phyloP scores from a whole-genome alignment of 208 protist species.

The Angomonas ambiguus region DNA sequence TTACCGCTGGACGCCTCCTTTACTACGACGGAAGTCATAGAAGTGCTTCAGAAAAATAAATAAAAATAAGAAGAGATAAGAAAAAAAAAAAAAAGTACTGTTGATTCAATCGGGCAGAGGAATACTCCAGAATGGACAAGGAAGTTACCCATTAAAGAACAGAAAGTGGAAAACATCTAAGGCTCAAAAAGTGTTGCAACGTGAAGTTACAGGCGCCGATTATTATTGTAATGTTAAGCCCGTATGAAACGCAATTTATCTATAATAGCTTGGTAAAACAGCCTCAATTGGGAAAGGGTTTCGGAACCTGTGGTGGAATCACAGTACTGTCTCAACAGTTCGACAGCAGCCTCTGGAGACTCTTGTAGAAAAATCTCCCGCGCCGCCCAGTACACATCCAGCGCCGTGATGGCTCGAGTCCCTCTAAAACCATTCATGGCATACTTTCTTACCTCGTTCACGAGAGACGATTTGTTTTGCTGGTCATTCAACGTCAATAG shows the following conservation, averaged over 20 bases:
- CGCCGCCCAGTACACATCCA: constrained; percentile 8
- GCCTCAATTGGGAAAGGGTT: neutral
- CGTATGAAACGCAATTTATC: neutral
- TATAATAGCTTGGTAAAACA: neutral
- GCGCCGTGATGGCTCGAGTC: neutral
- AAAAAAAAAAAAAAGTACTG: constrained; percentile 8
- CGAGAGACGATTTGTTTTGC: neutral
- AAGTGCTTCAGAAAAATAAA: neutral
- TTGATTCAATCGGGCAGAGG: too few species aligned
- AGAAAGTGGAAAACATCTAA: too few species aligned
- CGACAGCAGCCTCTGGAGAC: constrained; percentile 4
- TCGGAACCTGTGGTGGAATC: neutral
- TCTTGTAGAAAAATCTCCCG: neutral
- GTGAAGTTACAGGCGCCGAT: neutral
- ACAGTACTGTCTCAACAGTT: neutral
- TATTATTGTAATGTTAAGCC: neutral
- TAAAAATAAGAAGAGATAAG: constrained; percentile 10
- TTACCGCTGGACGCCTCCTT: neutral
- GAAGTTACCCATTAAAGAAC: too few species aligned
- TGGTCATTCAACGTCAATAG: neutral
- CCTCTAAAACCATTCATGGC: neutral
- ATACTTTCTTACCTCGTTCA: neutral
- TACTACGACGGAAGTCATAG: neutral
- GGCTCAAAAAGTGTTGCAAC: too few species aligned
- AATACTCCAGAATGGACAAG: too few species aligned